A percentile compares a stretch with the other conserved stretches of the same genome.
These are phyloP conservation scores for Fusarium illudens DNA, from an alignment of 2,329 filamentous ascomycete species.

Conservation along the genomic window DNA sequence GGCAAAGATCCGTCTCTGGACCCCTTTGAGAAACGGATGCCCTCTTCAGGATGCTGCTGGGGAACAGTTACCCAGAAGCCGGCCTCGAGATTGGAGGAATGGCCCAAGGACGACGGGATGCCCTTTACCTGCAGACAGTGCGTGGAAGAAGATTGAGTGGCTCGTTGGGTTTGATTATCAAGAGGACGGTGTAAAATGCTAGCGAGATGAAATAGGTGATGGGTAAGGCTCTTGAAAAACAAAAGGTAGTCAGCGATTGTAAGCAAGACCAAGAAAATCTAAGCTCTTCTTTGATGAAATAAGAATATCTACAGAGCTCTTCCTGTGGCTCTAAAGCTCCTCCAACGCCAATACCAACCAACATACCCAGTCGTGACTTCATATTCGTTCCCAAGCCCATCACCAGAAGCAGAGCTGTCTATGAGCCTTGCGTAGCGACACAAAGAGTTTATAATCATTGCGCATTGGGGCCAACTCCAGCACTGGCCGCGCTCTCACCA, in stretches of 20 bases:
- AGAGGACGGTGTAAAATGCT: not conserved
- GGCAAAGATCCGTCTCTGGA: not conserved
- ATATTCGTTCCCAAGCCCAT: slow-evolving; percentile 15
- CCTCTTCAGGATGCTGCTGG: not conserved
- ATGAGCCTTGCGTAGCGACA: not conserved
- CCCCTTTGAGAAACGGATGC: not conserved
- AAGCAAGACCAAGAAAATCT: not conserved
- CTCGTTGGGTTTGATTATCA: not conserved
- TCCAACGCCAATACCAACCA: slow-evolving; percentile 35
- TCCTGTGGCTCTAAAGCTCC: slow-evolving; percentile 28
- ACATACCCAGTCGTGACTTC: slow-evolving; percentile 29
- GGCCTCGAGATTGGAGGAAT: not conserved
- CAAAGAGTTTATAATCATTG: not conserved
- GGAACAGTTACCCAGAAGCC: not conserved
- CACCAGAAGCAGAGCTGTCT: not conserved
- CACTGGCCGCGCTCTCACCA: slow-evolving; percentile 68
- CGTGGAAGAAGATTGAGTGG: not conserved
- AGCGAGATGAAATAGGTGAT: no score
- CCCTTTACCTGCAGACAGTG: not conserved
- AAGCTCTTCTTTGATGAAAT: not conserved
- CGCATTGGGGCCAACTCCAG: slow-evolving; percentile 38
- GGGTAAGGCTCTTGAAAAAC: not conserved
- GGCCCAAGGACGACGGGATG: slow-evolving; percentile 2
- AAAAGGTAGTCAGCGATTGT: no score
- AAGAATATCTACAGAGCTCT: slow-evolving; percentile 6